A percentile compares a stretch with the other conserved stretches of the same genome.
These are phyloP conservation scores for Tolypocladium endophyticum DNA, from an alignment of 2,329 filamentous ascomycete species.

Conservation along the genomic window DNA sequence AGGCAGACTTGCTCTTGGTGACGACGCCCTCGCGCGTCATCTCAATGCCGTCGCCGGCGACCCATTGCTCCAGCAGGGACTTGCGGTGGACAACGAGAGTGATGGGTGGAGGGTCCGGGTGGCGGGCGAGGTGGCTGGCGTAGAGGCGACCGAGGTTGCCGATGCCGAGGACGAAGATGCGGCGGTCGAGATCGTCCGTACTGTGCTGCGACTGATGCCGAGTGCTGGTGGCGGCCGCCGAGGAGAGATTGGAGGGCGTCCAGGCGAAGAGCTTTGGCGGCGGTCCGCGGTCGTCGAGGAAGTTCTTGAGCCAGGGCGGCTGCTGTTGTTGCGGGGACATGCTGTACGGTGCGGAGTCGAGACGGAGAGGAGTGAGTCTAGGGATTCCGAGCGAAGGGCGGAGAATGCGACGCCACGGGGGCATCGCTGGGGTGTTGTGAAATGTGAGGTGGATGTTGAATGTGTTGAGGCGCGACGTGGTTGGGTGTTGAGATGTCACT, in stretches of 20 bases:
- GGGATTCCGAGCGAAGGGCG: background rate
- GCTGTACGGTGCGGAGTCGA: background rate
- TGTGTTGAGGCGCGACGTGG: background rate
- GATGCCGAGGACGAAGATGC: conserved; percentile 68
- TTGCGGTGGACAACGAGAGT: conserved; percentile 68
- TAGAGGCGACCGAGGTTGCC: conserved; percentile 76
- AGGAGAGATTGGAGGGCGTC: conserved; percentile 17
- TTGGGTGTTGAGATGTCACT: background rate
- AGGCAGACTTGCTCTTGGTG: conserved; percentile 21
- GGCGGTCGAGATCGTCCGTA: conserved; percentile 16
- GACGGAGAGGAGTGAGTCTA: background rate
- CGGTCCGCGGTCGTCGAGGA: conserved; percentile 13
- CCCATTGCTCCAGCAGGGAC: conserved; percentile 38
- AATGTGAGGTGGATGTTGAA: background rate
- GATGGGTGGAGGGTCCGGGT: conserved; percentile 54
- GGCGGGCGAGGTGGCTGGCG: conserved; percentile 57
- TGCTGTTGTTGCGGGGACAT: background rate
- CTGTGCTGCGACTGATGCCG: background rate
- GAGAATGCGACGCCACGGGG: background rate
- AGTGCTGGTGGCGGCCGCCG: background rate
- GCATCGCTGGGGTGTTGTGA: background rate
- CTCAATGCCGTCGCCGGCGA: conserved; percentile 29
- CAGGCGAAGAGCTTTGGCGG: conserved; percentile 27
- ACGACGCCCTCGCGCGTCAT: conserved; percentile 24
- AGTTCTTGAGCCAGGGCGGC: conserved; percentile 20